Evolutionary conservation across 345 rosid genomes (phyloP).

Genomic region (Combretum micranthum): DNA sequence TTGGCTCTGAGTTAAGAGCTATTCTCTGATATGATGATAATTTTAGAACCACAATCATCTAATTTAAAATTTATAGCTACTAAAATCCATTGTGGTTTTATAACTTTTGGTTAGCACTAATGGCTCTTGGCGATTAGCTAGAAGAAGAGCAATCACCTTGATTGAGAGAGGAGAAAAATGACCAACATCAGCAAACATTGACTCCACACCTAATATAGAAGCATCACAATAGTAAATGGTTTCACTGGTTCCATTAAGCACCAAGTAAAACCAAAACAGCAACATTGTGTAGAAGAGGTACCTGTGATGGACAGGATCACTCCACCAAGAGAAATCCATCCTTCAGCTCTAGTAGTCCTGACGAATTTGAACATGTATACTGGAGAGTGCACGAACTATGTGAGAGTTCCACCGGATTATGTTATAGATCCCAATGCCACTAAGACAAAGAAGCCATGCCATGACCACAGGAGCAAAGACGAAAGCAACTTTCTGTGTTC

Average conservation of each 20-base stretch:
- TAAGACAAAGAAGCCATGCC: conserved; percentile 67
- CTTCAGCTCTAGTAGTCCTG: conserved; percentile 56
- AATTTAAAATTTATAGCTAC: too few relatives aligned
- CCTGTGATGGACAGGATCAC: conserved; percentile 84
- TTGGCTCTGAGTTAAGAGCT: background rate
- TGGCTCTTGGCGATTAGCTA: background rate
- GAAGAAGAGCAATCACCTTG: conserved; percentile 35
- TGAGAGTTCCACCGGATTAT: conserved; percentile 65
- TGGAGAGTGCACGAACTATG: conserved; percentile 68
- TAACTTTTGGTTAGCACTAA: background rate
- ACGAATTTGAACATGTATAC: conserved; percentile 72
- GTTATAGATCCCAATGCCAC: conserved; percentile 70
- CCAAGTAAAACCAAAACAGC: conserved; percentile 1
- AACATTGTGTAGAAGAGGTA: conserved; percentile 13
- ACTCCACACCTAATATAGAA: conserved; percentile 58
- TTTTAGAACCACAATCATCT: too few relatives aligned
- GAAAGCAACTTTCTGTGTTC: conserved; percentile 78
- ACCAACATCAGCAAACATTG: conserved; percentile 82
- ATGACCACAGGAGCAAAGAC: conserved; percentile 70
- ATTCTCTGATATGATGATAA: background rate
- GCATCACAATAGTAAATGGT: conserved; percentile 8
- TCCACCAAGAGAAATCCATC: conserved; percentile 91
- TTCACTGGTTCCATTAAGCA: conserved; percentile 6
- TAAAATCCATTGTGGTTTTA: too few relatives aligned
- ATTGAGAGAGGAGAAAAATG: conserved; percentile 80